Base-by-base conservation (phyloP, 2,329 filamentous ascomycete species). In the Curvularia eragrostidis region DNA sequence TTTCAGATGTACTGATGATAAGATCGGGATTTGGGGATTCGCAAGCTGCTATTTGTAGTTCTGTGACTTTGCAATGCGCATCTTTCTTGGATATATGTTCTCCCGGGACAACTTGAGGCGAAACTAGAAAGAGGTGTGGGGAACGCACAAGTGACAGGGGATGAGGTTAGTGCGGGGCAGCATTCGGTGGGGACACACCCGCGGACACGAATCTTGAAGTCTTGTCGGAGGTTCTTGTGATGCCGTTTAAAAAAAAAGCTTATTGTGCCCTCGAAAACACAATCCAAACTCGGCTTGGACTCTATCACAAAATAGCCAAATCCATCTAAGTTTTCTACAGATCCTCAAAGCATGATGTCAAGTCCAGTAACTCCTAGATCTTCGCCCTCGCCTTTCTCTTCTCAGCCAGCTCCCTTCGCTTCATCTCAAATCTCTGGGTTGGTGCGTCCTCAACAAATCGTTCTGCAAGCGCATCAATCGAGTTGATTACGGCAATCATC, bases 361-460 rank as follows among this genome's bases (percentile, higher is more conserved):
- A 41, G 2, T 10, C 3, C 18, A 13, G 3, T 5, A 23, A 13
- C 5, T 10, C 18, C n/a, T 39, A 49, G 12, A 49, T 24, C 32
- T 49, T 49, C 23, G 47, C 21, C 63, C 55, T 69, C 13, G 56
- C 61, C 60, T 68, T 70, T n/a, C 68, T 74, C 71, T 77, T 75
- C 54, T 62, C 64, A 48, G 72, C 71, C 62, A 77, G 48, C 63
- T 67, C 63, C 62, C 59, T 73, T 49, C 59, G 76, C 74, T 81
- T 82, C 32, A 70, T 67, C 54, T 64, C 71, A 67, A 84, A 83
- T 62, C 81, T 74, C 69, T 78, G 70, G 58, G 61, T 71, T 0
- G 81, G 81, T 10, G 79, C 80, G 47, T 76, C 81, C 43, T 81
- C 80, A 0, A 82, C 80, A 63, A 83, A 81, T 52, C 82, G 67